A percentile compares a stretch with the other conserved stretches of the same genome.
Conservation (phyloP, 768 basidiomycete genomes). For the Tremella fuciformis region DNA sequence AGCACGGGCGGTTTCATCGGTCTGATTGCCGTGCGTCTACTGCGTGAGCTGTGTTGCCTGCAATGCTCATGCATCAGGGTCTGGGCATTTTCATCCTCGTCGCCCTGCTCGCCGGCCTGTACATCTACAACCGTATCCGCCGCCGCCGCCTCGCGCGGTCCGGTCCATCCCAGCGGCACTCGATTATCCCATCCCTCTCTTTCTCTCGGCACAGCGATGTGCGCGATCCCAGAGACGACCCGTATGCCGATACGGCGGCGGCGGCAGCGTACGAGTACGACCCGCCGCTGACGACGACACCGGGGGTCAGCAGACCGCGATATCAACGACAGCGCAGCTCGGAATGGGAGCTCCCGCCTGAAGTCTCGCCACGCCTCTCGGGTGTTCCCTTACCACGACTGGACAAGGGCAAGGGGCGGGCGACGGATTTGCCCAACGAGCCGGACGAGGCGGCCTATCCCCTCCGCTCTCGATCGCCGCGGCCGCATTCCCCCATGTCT, state of each 20-base stretch:
- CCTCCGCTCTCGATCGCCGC: conserved; percentile 1
- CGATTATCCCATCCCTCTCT: conserved; percentile 2
- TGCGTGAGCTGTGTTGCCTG: no score
- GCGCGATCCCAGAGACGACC: not conserved
- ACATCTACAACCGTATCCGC: conserved; percentile 59
- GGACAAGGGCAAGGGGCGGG: not conserved
- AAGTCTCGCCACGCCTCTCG: not conserved
- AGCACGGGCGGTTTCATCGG: conserved; percentile 13
- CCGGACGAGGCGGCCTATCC: conserved; percentile 7
- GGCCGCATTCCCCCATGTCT: not conserved
- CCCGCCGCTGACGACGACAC: not conserved
- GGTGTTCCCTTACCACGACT: not conserved
- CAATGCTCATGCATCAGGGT: conserved; percentile 11
- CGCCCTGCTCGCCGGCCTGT: conserved; percentile 46
- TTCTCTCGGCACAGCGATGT: conserved; percentile 1
- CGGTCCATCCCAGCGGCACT: not conserved
- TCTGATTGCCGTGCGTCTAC: conserved; percentile 5
- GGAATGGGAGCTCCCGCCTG: conserved; percentile 7
- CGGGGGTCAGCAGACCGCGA: not conserved
- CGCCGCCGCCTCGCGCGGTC: conserved; percentile 54
- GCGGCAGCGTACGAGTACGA: not conserved
- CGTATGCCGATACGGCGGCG: not conserved
- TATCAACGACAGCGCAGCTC: not conserved
- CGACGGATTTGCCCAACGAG: conserved; percentile 5
- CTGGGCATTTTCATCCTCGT: conserved; percentile 52